Base-by-base conservation (phyloP, 1,139 yeast species). In the Zygosaccharomyces sapae region DNA sequence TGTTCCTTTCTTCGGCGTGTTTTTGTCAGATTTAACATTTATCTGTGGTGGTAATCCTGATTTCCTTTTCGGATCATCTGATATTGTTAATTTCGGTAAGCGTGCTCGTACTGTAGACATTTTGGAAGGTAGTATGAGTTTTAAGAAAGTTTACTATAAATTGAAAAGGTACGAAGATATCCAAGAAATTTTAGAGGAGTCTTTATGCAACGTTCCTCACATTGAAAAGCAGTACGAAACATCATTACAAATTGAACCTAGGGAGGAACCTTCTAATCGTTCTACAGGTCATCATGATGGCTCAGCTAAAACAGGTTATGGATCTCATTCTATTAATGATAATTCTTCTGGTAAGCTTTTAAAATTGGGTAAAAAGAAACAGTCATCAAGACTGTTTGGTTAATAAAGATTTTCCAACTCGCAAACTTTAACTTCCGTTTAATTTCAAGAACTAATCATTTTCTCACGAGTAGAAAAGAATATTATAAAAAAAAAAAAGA, bases 1-100 rank as follows among this genome's bases (percentile, higher is more conserved):
- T 63, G 82, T 92, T 36, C 98, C 98, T 30, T 92, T 90, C 62
- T 81, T 90, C 59, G 98, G 97, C 19, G 94, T 90, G 33, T 87
- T 81, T 64, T 69, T 92, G 49, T 86, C 96, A 43, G 97, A 92
- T 67, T 74, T 92, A 63, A 86, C 97, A 8, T 92, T 92, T 64
- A 82, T 89, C 5, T 86, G 79, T 40, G 95, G 88, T 59, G 97
- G 97, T 38, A 92, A 90, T 61, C 81, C 95, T 0, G 96, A 89
- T 61, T 75, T 70, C 55, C 70, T 88, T 48, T 78, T 84, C 62
- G 79, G 78, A 44, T 76, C 86, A 48, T 69, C 77, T n/a, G 71
- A 79, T 39, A 72, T 87, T 52, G 52, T 66, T 1, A 92, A 92
- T 66, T 88, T 86, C 66, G 81, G 86, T 46, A 92, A 92, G 65